Evolutionary conservation across 73 alveolate genomes (phyloP).

Genomic region (Blepharisma stoltei): DNA sequence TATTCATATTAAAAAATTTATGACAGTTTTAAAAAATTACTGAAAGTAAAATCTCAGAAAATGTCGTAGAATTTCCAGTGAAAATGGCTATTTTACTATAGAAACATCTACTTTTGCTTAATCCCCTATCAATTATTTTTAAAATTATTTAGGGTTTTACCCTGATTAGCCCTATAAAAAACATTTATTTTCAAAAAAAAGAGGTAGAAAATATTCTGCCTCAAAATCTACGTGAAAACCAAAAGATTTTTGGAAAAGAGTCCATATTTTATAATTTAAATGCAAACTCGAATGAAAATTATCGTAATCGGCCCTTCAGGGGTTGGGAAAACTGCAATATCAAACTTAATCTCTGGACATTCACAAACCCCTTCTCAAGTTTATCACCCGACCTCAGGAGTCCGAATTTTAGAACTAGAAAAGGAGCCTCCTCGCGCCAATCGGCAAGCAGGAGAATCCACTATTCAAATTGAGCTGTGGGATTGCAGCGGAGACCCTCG

Average conservation of each 20-base stretch:
- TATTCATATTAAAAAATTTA: no score
- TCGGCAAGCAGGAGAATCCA: conserved; percentile 9
- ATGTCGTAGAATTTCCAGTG: no score
- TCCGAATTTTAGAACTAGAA: conserved; percentile 34
- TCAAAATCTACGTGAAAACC: not conserved
- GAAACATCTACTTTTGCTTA: no score
- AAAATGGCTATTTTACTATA: no score
- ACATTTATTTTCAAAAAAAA: no score
- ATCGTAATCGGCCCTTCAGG: conserved; percentile 23
- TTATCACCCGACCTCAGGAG: conserved; percentile 27
- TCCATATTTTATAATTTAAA: not conserved
- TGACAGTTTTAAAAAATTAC: no score
- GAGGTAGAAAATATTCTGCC: not conserved
- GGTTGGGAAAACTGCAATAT: conserved; percentile 12
- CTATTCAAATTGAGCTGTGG: conserved; percentile 31
- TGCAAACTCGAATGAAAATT: conserved; percentile 22
- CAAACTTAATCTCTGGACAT: conserved; percentile 18
- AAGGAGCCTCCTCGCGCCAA: conserved; percentile 26
- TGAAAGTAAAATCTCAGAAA: no score
- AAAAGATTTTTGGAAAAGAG: not conserved
- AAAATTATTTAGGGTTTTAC: no score
- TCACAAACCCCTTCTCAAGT: conserved; percentile 3
- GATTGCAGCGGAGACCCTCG: conserved; percentile 31
- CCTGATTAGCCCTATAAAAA: no score
- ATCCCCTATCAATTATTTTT: no score